Conservation (phyloP, 352 stramenopile species). For the Phytophthora europaea region DNA sequence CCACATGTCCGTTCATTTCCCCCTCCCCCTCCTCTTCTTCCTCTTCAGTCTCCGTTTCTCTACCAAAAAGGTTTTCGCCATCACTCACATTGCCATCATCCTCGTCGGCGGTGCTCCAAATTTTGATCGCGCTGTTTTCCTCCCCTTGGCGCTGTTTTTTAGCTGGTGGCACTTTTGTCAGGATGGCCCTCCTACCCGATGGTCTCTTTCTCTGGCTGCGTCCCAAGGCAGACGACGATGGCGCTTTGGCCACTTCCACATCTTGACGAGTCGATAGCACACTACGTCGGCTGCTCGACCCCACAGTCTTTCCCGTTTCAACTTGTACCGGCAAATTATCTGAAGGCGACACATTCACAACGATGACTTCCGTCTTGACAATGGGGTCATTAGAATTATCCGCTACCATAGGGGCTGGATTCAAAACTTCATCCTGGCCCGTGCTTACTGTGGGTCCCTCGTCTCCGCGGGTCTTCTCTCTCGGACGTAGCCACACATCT, state of each 20-base stretch:
- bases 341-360: neutral
- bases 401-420: neutral
- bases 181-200: neutral
- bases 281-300: neutral
- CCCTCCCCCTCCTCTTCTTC: slow-evolving; percentile 23
- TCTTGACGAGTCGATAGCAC: neutral
- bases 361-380: slow-evolving; percentile 20
- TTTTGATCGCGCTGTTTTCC: slow-evolving; percentile 2
- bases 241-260: neutral
- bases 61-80: neutral
- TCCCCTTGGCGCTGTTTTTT: slow-evolving; percentile 7
- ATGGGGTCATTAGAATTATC: neutral
- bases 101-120: slow-evolving; percentile 28
- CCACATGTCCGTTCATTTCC: neutral
- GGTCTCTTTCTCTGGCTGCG: neutral
- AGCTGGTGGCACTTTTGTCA: neutral
- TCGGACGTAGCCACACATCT: slow-evolving; percentile 54
- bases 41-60: slow-evolving; percentile 10
- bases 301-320: neutral
- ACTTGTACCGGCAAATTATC: neutral
- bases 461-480: neutral
- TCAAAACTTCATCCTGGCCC: neutral
- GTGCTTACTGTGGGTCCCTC: neutral
- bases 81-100: slow-evolving; percentile 14
- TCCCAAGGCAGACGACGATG: neutral